A percentile compares a stretch with the other conserved stretches of the same genome.
Evolutionary conservation across 2,329 filamentous ascomycete genomes (phyloP).

Genomic region (Tolypocladium inflatum): DNA sequence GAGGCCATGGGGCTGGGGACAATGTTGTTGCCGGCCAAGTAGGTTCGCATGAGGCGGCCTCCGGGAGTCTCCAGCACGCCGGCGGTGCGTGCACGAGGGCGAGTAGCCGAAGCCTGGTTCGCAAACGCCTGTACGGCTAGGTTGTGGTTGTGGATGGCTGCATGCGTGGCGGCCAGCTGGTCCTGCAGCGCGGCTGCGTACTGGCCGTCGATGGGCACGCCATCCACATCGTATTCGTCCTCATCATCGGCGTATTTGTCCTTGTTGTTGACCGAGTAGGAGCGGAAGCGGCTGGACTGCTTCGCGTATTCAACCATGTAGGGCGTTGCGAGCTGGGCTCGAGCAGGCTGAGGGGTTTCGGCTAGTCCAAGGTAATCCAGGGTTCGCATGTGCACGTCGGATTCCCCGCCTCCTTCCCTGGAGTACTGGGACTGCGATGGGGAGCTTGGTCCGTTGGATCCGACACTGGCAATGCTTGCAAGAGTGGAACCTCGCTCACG

Average conservation of each 20-base stretch:
- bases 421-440: constrained; percentile 82
- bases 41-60: constrained; percentile 57
- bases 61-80: constrained; percentile 78
- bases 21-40: constrained; percentile 60
- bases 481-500: constrained; percentile 82
- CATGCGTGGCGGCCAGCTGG: constrained; percentile 54
- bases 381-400: constrained; percentile 80
- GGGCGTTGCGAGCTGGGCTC: constrained; percentile 64
- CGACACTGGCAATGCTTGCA: constrained; percentile 72
- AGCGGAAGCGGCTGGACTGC: constrained; percentile 81
- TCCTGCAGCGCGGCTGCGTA: constrained; percentile 54
- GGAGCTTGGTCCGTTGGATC: constrained; percentile 83
- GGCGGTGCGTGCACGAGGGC: constrained; percentile 83
- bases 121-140: constrained; percentile 88
- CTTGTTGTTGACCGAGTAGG: constrained; percentile 97
- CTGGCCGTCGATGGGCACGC: constrained; percentile 42
- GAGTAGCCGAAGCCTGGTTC: constrained; percentile 68
- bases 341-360: constrained; percentile 77
- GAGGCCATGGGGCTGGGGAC: constrained; percentile 69
- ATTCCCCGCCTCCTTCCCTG: constrained; percentile 73
- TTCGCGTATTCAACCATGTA: constrained; percentile 70
- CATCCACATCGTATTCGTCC: constrained; percentile 56
- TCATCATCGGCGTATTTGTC: constrained; percentile 92
- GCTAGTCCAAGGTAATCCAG: constrained; percentile 92
- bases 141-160: constrained; percentile 81